Base-by-base conservation (phyloP, 129 eudicot species). In the Artemisia annua region DNA sequence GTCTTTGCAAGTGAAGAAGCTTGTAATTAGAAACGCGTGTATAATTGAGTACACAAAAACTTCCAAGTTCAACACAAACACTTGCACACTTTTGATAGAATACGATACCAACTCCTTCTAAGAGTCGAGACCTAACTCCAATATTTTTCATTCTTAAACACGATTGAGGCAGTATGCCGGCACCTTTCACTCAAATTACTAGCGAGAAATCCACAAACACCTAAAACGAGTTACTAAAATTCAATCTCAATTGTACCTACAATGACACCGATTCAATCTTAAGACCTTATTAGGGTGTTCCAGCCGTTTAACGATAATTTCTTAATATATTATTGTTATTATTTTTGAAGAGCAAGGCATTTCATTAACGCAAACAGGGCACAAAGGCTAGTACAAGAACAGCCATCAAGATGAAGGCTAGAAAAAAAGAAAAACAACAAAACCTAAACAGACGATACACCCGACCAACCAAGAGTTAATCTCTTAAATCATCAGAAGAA, bases 51-150 rank as follows among this genome's bases (percentile, higher is more conserved):
- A 19, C 15, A 39, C 15, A 56, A 70, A 51, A 55, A 39, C 43
- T 70, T 5, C 66, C 61, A 55, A 70, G 61, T n/a, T n/a, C n/a
- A 19, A 20, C 35, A 24, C 39, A 11, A 60, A 60, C 15, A 22
- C 43, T 16, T 57, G 26, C 9, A 17, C 3, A 22, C 35, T 60
- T 1, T 10, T 20, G 65, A 20, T 5, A 22, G 43, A 60, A 60
- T 11, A 11, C 43, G 14, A 8, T 20, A 60, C 5, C 6, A 60
- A 24, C 17, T 24, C 14, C 16, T 24, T 22, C 11, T 10, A 1
- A 17, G 26, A 57, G 11, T 57, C 14, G 20, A 15, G 7, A 16
- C 39, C 43, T 60, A 60, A 11, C 3, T 19, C 63, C 7, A 17
- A 22, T 11, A 11, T 3, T 3, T 59, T 59, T 19, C 16, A 30